Percentiles rank a stretch among this genome's conserved stretches.
Conservation (phyloP, 306 rosid species). For the Trifolium repens region DNA sequence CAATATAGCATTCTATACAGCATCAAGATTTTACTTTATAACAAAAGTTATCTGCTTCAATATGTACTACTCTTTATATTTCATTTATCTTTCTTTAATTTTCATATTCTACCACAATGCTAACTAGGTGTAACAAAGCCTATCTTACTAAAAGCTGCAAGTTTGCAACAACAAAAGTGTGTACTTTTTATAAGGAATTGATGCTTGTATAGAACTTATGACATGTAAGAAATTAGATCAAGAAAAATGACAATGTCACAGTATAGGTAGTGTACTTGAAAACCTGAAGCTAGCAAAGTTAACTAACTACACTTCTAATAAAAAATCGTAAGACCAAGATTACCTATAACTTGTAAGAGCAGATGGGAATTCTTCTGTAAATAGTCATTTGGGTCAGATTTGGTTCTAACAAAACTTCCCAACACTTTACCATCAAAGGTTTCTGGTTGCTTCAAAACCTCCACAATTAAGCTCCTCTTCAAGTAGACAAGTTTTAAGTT, state of each 20-base stretch:
- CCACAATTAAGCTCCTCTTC: conserved; percentile 75
- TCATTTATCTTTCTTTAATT: conserved; percentile 25
- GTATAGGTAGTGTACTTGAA: conserved; percentile 25
- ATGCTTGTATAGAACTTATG: conserved; percentile 5
- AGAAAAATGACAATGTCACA: background rate
- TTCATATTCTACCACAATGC: conserved; percentile 17
- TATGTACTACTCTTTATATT: conserved; percentile 9
- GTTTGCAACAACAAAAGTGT: background rate
- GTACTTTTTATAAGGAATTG: conserved; percentile 1
- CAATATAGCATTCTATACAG: background rate
- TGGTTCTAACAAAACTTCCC: conserved; percentile 75
- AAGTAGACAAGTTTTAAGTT: conserved; percentile 74
- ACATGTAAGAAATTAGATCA: conserved; percentile 25
- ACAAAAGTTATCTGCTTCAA: too few species aligned
- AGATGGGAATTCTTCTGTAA: conserved; percentile 64
- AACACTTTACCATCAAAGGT: conserved; percentile 60
- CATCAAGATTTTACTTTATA: too few species aligned
- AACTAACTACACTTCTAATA: background rate
- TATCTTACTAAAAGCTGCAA: conserved; percentile 8
- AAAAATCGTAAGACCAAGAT: background rate
- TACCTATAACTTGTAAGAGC: conserved; percentile 76
- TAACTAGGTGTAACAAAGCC: conserved; percentile 26
- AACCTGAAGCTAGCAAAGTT: conserved; percentile 17
- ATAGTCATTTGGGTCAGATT: conserved; percentile 69
- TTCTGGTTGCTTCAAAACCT: conserved; percentile 57